Evolutionary conservation across 1,284 basidiomycete genomes (phyloP), one percentile per base, ranked within the genome.

Genomic region (Fomitopsis pinicola): DNA sequence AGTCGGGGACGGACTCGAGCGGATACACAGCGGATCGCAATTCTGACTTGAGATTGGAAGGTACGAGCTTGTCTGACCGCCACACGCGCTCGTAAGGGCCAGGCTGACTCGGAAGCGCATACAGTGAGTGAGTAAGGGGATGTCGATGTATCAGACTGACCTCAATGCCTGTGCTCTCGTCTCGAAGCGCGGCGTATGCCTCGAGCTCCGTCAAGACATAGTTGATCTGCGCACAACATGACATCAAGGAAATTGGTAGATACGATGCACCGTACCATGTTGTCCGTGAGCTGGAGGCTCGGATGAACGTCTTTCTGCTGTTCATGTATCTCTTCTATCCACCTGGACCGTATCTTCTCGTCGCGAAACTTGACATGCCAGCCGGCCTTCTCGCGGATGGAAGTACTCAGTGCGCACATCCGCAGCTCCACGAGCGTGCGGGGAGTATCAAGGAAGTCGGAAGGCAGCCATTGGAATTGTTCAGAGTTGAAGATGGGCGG

Each of bases 1-100:
- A 48, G 1, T 60, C 56, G 1, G 62, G 64, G 10, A 62, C 52
- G 30, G 58, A 35, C 40, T 62, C 63, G 42, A 64, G 36, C 17
- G 53, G 58, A 10, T 33, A 35, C 10, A 55, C 35, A 14, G 53
- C 53, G 33, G 33, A 22, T 19, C 28, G 33, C 9, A 55, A 17
- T 22, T 55, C 30, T 1, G 28, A 12, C 35, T 55, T 55, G 26
- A 55, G 33, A 17, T 17, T 28, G 28, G 53, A 17, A 12, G 53
- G 35, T 22, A 55, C 40, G 12, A 55, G 35, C 28, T 17, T 19
- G 12, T 36, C 38, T n/a, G 53, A 55, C 30, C 53, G 28, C 19
- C 38, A 55, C 5, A 55, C 19, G 14, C 38, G 33, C 42, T 45
- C 42, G 22, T 45, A 45, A 45, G 42, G 42, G 42, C 42, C 22